Percentiles rank a stretch among this genome's conserved stretches.
These are phyloP conservation scores for Cylindrotheca fusiformis DNA, from an alignment of 108 stramenopile genomes.

Conservation along the genomic window DNA sequence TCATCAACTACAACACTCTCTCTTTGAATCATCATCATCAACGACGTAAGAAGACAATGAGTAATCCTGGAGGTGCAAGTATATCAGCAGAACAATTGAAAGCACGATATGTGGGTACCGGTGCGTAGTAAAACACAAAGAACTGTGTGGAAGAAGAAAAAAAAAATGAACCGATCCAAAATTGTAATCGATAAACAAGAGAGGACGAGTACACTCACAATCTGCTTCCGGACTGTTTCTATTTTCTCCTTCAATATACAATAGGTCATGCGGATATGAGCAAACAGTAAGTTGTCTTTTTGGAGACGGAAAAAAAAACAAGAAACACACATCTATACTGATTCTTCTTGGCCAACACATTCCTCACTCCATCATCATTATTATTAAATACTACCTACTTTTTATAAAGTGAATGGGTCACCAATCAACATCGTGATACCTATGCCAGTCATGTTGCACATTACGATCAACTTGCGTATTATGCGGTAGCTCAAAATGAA, in stretches of 20 bases:
- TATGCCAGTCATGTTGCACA: constrained; percentile 93
- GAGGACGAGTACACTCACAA: no score
- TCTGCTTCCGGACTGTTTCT: no score
- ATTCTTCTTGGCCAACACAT: neutral
- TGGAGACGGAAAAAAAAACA: no score
- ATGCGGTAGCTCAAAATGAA: constrained; percentile 97
- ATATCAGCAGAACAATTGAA: constrained; percentile 86
- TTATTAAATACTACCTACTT: no score
- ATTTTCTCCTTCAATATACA: no score
- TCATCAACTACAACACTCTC: no score
- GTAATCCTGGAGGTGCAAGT: constrained; percentile 81
- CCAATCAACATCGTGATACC: constrained; percentile 98
- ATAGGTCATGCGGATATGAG: constrained; percentile 85
- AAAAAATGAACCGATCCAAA: no score
- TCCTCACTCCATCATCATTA: neutral
- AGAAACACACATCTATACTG: no score
- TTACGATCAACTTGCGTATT: constrained; percentile 92
- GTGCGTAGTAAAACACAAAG: no score
- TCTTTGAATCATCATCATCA: no score
- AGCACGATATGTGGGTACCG: constrained; percentile 87
- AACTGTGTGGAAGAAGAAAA: no score
- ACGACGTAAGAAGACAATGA: constrained; percentile 47
- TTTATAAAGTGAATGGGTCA: constrained; percentile 81
- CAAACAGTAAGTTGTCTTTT: constrained; percentile 59
- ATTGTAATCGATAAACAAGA: no score